Percentiles rank a stretch among this genome's conserved stretches.
Conservation (phyloP, 495 filamentous ascomycete genomes). For the Aspergillus panamensis region DNA sequence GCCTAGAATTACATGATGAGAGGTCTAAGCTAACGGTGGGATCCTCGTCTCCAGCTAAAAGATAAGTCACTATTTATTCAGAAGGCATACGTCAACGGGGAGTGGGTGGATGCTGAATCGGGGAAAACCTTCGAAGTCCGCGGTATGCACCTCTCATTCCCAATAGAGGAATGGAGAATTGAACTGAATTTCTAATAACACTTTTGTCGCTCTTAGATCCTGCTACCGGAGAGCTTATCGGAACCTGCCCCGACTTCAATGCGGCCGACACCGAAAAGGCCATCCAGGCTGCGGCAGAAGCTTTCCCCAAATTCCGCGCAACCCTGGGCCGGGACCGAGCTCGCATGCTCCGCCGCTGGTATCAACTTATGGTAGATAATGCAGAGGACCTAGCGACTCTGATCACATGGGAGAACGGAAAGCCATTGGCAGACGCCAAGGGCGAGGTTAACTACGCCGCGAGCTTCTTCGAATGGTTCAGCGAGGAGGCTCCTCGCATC, state of each 20-base stretch:
- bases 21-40: constrained; percentile 4
- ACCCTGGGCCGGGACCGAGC: constrained; percentile 77
- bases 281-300: constrained; percentile 69
- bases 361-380: constrained; percentile 83
- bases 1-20: background rate
- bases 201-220: constrained; percentile 57
- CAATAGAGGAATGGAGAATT: background rate
- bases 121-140: constrained; percentile 78
- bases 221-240: constrained; percentile 72
- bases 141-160: constrained; percentile 40
- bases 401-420: constrained; percentile 83
- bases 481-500: constrained; percentile 65
- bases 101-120: constrained; percentile 73
- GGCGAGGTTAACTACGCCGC: constrained; percentile 71
- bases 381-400: constrained; percentile 81
- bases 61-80: constrained; percentile 78
- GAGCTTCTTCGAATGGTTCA: constrained; percentile 75
- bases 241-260: constrained; percentile 78
- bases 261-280: constrained; percentile 70
- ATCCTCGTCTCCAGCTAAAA: constrained; percentile 70
- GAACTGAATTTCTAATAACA: background rate
- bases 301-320: constrained; percentile 71
- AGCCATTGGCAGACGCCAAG: constrained; percentile 66
- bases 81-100: constrained; percentile 80
- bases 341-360: constrained; percentile 83